A percentile compares a stretch with the other conserved stretches of the same genome.
Conservation (phyloP, 2,329 filamentous ascomycete species). For the Cladophialophora psammophila region DNA sequence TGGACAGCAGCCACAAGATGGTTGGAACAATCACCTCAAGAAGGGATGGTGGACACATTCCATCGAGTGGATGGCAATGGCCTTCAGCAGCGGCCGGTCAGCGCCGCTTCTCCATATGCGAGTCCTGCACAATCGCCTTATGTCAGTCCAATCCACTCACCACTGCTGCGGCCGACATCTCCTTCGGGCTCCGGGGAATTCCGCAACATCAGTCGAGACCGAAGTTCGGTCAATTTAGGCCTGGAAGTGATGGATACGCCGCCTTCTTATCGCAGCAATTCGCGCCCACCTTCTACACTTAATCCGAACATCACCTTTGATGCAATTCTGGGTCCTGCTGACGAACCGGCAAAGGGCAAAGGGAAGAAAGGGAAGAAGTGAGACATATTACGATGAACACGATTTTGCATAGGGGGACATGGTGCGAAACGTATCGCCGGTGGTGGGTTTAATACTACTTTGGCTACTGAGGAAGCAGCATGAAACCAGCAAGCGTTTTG, state of each 20-base stretch:
- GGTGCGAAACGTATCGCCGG: neutral
- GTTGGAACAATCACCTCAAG: conserved; percentile 55
- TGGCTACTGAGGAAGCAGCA: neutral
- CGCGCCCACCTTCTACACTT: conserved; percentile 49
- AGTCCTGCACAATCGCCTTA: conserved; percentile 40
- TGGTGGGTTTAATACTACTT: neutral
- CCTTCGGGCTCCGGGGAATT: conserved; percentile 44
- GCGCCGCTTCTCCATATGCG: conserved; percentile 27
- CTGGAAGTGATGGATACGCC: conserved; percentile 55
- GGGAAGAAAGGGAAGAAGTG: conserved; percentile 40
- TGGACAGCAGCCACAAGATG: conserved; percentile 71
- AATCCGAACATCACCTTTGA: conserved; percentile 60
- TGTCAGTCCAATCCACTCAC: conserved; percentile 42
- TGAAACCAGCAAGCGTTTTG: neutral
- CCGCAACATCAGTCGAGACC: conserved; percentile 45
- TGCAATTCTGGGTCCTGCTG: conserved; percentile 52
- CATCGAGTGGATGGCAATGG: conserved; percentile 17
- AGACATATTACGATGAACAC: neutral
- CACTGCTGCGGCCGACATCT: conserved; percentile 47
- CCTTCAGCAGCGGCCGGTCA: conserved; percentile 14
- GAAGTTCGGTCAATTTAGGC: conserved; percentile 53
- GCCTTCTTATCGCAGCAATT: conserved; percentile 46
- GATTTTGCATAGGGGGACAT: conserved; percentile 2
- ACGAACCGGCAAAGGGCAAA: conserved; percentile 47
- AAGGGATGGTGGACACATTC: conserved; percentile 37